Evolutionary conservation across 2,329 filamentous ascomycete genomes (phyloP).

Genomic region (Cordyceps farinosa): DNA sequence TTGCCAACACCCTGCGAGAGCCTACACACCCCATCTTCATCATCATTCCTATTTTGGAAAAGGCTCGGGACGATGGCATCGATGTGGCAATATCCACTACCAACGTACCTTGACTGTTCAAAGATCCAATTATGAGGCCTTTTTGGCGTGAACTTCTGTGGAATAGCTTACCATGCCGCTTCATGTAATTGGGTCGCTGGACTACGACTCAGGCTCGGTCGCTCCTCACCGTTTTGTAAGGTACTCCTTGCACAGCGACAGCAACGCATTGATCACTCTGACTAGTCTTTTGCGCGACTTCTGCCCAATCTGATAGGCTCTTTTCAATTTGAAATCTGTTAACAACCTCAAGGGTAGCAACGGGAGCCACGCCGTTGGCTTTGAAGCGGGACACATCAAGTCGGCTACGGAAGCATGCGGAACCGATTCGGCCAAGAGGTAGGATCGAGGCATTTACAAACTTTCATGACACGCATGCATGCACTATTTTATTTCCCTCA

Average conservation of each 20-base stretch:
- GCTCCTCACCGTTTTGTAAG: too few relatives aligned
- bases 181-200: too few relatives aligned
- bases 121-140: background rate
- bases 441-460: background rate
- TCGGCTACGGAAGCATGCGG: background rate
- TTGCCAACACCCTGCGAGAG: background rate
- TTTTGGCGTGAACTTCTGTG: background rate
- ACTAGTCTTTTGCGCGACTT: too few relatives aligned
- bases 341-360: background rate
- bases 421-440: background rate
- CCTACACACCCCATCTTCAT: background rate
- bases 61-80: background rate
- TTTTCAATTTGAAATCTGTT: too few relatives aligned
- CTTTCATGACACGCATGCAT: background rate
- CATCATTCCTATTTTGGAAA: background rate
- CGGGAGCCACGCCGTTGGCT: background rate
- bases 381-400: background rate
- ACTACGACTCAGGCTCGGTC: too few relatives aligned
- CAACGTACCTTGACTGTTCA: background rate
- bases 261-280: too few relatives aligned
- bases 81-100: background rate
- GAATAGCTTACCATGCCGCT: too few relatives aligned
- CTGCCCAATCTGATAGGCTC: too few relatives aligned
- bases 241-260: too few relatives aligned
- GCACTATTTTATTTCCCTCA: background rate